Evolutionary conservation across 352 stramenopile genomes (phyloP), one percentile per base, ranked within the genome.

Genomic region (Peronospora destructor): DNA sequence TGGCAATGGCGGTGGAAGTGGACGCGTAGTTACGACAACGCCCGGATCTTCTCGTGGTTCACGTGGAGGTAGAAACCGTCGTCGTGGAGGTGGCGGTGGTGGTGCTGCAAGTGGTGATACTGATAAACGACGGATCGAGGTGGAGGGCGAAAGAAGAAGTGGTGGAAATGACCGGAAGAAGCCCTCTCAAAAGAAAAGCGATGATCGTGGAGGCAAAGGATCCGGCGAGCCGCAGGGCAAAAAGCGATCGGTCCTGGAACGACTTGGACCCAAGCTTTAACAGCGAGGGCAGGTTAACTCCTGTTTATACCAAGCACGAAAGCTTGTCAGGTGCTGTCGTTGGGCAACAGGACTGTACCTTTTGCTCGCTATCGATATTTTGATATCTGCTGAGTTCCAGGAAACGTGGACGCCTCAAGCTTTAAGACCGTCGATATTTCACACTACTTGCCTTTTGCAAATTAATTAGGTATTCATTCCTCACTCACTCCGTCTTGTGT

Each of bases 191-290:
- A 73, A 70, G 53, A 73, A 70, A 61, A 71, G 63, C 43, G 66
- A 81, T 17, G 70, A 83, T 39, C 45, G 56, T 21, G 53, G 66
- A 59, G 19, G 62, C 36, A 76, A 82, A 41, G 63, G 66, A n/a
- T 73, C 71, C 21, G 66, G 70, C 23, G 76, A 87, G 13, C 60
- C 53, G 19, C 76, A 83, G 30, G 42, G 66, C 40, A 93, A 93
- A 68, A 93, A 93, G 68, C 64, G 72, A 12, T 93, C 82, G 1
- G 82, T 93, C 19, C 64, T 93, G 12, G 82, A 93, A 36, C 77
- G 82, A 14, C 73, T 93, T 35, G 82, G 82, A 2, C 82, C 82
- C n/a, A 78, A 77, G 9, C 23, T 91, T 25, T 87, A 38, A 63
- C 23, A 34, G 14, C 14, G 30, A 12, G 30, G 14, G 9, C 30